Evolutionary conservation across 2,329 filamentous ascomycete species (phyloP).

Genomic region (Colletotrichum echinochloae): DNA sequence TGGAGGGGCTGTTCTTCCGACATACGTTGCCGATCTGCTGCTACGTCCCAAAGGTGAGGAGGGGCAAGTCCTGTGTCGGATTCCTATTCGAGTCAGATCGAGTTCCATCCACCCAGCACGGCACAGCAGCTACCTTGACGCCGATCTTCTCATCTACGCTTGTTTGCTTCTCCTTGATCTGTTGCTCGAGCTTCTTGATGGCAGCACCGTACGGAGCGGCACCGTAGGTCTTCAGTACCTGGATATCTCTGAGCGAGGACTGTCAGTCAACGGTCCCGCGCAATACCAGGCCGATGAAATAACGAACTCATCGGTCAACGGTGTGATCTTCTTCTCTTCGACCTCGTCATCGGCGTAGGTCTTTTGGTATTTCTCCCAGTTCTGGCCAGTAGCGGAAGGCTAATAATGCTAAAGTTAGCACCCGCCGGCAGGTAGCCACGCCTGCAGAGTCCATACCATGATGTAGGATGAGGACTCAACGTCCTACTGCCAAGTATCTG

Average conservation of each 20-base stretch:
- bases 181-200: slow-evolving; percentile 97
- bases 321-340: slow-evolving; percentile 99
- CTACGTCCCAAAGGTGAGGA: slow-evolving; percentile 98
- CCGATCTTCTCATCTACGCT: slow-evolving; percentile 99
- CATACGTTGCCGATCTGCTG: slow-evolving; percentile 98
- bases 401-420: slow-evolving; percentile 67
- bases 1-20: slow-evolving; percentile 97
- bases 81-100: slow-evolving; percentile 68
- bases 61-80: slow-evolving; percentile 98
- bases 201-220: slow-evolving; percentile 94
- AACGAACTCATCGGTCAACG: slow-evolving; percentile 92
- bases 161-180: slow-evolving; percentile 99
- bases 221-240: slow-evolving; percentile 98
- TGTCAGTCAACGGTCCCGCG: slow-evolving; percentile 40
- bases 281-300: slow-evolving; percentile 44
- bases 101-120: slow-evolving; percentile 6
- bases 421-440: slow-evolving; percentile 36
- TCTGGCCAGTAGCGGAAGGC: slow-evolving; percentile 93
- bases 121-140: slow-evolving; percentile 69
- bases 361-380: slow-evolving; percentile 99
- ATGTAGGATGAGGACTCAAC: slow-evolving; percentile 50
- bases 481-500: slow-evolving; percentile 38
- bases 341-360: slow-evolving; percentile 96
- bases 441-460: slow-evolving; percentile 53
- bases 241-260: slow-evolving; percentile 81